Percentiles rank a stretch among this genome's conserved stretches.
These are phyloP conservation scores for Gynandropsis gynandra DNA, from an alignment of 345 rosid species.

Conservation along the genomic window DNA sequence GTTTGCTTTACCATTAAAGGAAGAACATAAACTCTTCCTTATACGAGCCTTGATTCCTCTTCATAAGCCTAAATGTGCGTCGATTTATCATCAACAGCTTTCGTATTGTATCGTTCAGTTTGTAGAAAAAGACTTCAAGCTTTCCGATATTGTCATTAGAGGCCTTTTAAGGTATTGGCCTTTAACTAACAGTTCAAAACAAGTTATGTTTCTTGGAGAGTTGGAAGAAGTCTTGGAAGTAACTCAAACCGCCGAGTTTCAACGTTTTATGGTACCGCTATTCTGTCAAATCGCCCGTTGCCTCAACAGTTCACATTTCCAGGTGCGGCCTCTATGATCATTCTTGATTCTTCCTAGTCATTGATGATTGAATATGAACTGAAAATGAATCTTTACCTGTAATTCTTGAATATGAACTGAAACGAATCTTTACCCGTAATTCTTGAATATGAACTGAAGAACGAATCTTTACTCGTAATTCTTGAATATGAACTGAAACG, in stretches of 20 bases:
- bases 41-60: slow-evolving; percentile 75
- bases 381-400: no score
- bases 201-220: slow-evolving; percentile 81
- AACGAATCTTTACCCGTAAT: neutral
- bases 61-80: slow-evolving; percentile 72
- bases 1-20: slow-evolving; percentile 76
- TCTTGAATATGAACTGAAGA: neutral
- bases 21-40: slow-evolving; percentile 89
- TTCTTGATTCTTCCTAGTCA: neutral
- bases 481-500: no score
- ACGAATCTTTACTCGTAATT: no score
- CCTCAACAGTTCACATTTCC: slow-evolving; percentile 80
- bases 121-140: slow-evolving; percentile 84
- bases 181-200: slow-evolving; percentile 78
- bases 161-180: slow-evolving; percentile 86
- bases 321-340: no score
- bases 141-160: slow-evolving; percentile 69
- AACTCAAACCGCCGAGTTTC: slow-evolving; percentile 77
- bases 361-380: neutral
- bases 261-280: slow-evolving; percentile 80
- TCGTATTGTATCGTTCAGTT: slow-evolving; percentile 80
- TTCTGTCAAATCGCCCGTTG: slow-evolving; percentile 63
- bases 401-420: no score
- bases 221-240: slow-evolving; percentile 88
- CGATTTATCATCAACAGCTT: slow-evolving; percentile 74